These are phyloP conservation scores for Colletotrichum trifolii DNA, from an alignment of 2,329 filamentous ascomycete genomes.

Conservation along the genomic window DNA sequence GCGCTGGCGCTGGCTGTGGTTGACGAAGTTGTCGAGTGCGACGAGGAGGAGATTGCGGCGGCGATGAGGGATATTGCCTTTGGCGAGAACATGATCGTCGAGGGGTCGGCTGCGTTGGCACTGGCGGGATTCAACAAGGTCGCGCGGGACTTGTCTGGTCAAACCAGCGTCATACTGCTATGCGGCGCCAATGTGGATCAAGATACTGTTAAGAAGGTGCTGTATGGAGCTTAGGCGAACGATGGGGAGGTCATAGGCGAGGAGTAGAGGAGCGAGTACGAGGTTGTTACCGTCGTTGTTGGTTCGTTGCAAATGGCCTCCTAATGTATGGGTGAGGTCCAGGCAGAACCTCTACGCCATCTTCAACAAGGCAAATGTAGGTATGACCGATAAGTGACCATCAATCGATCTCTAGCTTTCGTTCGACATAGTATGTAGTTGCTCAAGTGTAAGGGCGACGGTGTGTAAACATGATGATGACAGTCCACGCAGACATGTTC, in stretches of 20 bases:
- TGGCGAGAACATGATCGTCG: conserved; percentile 42
- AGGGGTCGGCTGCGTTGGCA: conserved; percentile 40
- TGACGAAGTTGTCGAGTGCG: conserved; percentile 39
- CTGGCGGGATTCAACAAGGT: conserved; percentile 40
- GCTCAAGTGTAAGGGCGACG: no score
- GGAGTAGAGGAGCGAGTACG: no score
- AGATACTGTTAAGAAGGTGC: conserved; percentile 6
- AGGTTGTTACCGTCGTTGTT: no score
- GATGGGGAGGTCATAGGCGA: neutral
- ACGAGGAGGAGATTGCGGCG: conserved; percentile 37
- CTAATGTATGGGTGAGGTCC: no score
- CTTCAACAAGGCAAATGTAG: no score
- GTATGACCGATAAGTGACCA: no score
- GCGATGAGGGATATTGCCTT: conserved; percentile 35
- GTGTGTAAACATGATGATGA: no score
- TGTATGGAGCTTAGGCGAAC: neutral
- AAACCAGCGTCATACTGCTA: conserved; percentile 38
- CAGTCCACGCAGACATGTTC: no score
- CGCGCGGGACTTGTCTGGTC: conserved; percentile 15
- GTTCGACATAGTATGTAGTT: no score
- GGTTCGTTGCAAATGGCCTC: no score
- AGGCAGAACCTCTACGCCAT: no score
- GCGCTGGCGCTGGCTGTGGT: conserved; percentile 38
- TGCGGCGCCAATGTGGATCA: conserved; percentile 38
- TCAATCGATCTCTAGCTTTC: no score